Evolutionary conservation across 2,329 filamentous ascomycete species (phyloP).

Genomic region (Colletotrichum gigasporum): DNA sequence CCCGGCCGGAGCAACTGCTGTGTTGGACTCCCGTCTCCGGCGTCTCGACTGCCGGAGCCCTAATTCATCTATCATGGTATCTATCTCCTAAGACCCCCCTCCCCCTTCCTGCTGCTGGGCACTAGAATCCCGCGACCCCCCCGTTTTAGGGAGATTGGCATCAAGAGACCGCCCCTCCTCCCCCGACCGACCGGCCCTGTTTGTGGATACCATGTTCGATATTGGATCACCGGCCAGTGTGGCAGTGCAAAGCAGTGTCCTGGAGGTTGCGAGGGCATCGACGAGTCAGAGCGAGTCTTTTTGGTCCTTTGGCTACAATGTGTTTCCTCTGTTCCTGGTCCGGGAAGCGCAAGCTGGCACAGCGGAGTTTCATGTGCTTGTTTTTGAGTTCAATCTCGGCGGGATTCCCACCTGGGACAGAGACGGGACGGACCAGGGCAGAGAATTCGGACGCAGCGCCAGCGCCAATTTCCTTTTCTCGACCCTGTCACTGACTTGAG

Average conservation of each 20-base stretch:
- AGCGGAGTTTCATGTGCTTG: slow-evolving; percentile 10
- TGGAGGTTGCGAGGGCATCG: slow-evolving; percentile 7
- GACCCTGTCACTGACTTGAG: slow-evolving; percentile 6
- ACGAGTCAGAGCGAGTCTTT: slow-evolving; percentile 18
- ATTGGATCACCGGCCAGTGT: slow-evolving; percentile 7
- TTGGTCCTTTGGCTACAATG: background rate
- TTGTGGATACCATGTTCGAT: slow-evolving; percentile 8
- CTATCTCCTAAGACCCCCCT: no score
- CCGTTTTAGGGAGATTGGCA: slow-evolving; percentile 23
- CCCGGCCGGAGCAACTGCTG: slow-evolving; percentile 25
- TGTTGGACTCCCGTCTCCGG: slow-evolving; percentile 27
- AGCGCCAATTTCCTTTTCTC: background rate
- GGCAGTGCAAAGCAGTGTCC: slow-evolving; percentile 27
- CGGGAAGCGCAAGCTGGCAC: background rate
- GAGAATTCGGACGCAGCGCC: background rate
- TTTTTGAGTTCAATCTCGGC: slow-evolving; percentile 20
- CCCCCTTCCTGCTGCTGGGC: slow-evolving; percentile 4
- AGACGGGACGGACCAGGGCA: slow-evolving; percentile 2
- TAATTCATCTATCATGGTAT: background rate
- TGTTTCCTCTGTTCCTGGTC: background rate
- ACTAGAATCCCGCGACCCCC: slow-evolving; percentile 19
- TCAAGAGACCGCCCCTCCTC: background rate
- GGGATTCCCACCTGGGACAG: slow-evolving; percentile 7
- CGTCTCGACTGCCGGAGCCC: slow-evolving; percentile 28
- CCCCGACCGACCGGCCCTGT: slow-evolving; percentile 12